Conservation (phyloP, 345 rosid genomes). For the Citrus sp. region DNA sequence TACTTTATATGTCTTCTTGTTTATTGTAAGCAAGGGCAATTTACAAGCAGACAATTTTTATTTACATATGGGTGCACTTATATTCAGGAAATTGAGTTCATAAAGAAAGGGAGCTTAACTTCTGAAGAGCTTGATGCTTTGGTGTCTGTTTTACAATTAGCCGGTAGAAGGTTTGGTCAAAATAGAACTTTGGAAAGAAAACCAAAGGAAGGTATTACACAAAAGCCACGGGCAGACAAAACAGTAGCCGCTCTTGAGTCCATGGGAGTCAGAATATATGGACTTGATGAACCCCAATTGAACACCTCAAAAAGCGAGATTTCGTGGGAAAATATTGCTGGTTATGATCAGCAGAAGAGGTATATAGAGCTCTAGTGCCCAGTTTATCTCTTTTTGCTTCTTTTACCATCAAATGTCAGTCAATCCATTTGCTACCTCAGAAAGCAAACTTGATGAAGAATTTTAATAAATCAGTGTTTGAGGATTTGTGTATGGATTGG, state of each 20-base stretch:
- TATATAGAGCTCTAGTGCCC: slow-evolving; percentile 12
- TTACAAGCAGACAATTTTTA: neutral
- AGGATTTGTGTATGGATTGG: neutral
- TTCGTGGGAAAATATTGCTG: slow-evolving; percentile 91
- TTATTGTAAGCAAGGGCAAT: neutral
- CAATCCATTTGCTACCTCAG: neutral
- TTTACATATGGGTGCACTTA: neutral
- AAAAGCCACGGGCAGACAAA: slow-evolving; percentile 43
- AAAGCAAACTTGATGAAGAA: neutral
- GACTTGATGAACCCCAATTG: slow-evolving; percentile 49
- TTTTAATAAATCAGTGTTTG: neutral
- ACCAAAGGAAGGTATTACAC: slow-evolving; percentile 37
- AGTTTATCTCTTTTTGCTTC: neutral
- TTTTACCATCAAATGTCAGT: neutral
- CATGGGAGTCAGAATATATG: slow-evolving; percentile 85
- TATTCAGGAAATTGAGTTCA: slow-evolving; percentile 82
- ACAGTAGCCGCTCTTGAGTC: slow-evolving; percentile 58
- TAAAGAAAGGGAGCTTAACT: slow-evolving; percentile 78
- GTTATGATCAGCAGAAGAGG: slow-evolving; percentile 86
- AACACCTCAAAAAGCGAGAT: slow-evolving; percentile 44
- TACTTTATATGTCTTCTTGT: neutral
- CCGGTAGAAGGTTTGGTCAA: slow-evolving; percentile 50
- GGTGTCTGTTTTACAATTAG: slow-evolving; percentile 67
- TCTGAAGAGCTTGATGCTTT: slow-evolving; percentile 76
- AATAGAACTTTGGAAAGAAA: slow-evolving; percentile 31